Conservation (phyloP, 192 early-diverging fungal genomes). For the Coemansia sp. region DNA sequence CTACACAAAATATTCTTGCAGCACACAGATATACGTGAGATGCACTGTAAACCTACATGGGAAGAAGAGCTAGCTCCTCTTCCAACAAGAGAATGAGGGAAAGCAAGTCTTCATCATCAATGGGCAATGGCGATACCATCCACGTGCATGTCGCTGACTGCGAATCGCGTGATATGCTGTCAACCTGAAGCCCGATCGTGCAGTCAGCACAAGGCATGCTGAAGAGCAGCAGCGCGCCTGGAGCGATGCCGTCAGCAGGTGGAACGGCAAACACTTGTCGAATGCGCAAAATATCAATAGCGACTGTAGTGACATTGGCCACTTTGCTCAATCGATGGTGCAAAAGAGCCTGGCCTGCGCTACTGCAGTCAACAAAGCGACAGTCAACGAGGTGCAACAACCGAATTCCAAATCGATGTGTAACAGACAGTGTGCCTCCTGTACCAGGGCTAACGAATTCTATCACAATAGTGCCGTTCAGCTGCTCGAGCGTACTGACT, state of each 20-base stretch:
- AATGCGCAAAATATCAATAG: constrained; percentile 6
- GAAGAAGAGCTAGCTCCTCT: neutral
- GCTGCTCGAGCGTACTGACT: constrained; percentile 3
- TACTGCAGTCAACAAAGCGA: neutral
- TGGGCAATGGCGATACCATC: neutral
- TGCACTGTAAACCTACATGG: neutral
- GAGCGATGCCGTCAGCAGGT: constrained; percentile 21
- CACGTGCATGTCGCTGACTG: constrained; percentile 1
- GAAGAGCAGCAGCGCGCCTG: constrained; percentile 12
- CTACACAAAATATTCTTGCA: no score
- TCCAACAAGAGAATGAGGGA: neutral
- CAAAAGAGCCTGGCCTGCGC: neutral
- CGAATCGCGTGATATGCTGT: neutral
- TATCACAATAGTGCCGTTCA: constrained; percentile 29
- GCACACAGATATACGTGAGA: neutral
- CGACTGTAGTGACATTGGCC: neutral
- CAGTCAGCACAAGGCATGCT: neutral
- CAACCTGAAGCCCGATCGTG: neutral
- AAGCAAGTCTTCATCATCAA: neutral
- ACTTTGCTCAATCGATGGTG: neutral
- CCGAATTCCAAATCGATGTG: constrained; percentile 35
- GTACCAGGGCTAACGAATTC: constrained; percentile 43
- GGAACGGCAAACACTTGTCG: constrained; percentile 19
- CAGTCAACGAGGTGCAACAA: constrained; percentile 23
- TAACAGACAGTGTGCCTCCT: constrained; percentile 17